Base-by-base conservation (phyloP, 352 stramenopile species). In the Globisporangium nunn region DNA sequence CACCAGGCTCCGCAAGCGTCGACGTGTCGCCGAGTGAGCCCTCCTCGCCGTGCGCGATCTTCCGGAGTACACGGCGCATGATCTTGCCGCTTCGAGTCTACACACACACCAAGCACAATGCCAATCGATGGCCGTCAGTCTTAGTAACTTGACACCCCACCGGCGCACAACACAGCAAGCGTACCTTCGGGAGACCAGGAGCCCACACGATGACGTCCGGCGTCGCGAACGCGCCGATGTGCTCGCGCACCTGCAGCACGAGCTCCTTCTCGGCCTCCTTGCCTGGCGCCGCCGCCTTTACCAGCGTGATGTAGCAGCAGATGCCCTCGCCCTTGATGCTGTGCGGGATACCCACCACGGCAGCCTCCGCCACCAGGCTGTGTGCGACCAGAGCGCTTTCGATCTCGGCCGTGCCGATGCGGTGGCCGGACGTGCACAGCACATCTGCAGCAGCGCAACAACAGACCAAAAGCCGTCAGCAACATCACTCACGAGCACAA, bases 1-100 rank as follows among this genome's bases (percentile, higher is more conserved):
- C 95, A 11, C 73, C 75, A 15, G 96, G 94, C 66, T 99, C 96
- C 1, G 94, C 93, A 40, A 99, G 77, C 35, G 97, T 99, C 59
- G 87, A 97, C n/a, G 92, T 95, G 70, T 99, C 97, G 30, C 97
- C 97, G 17, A 99, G 74, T 48, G 79, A 89, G 59, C 97, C 93
- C 49, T 95, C 79, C 67, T 99, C 95, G 45, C 92, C 91, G 43
- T 91, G 82, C 10, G 96, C 93, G 62, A 99, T 98, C 79, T 99
- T 99, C 52, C 97, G 91, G 44, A 99, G 82, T 65, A 99, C 96
- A 47, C 97, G 88, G 45, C 97, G 90, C 96, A 99, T 99, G 67
- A 99, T 99, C 81, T 99, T 97, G 59, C 96, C 96, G 66, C 83
- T 97, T 50, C 96, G 85, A 1, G 96, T 99, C 90, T 72, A 43